Evolutionary conservation across 2,329 filamentous ascomycete species (phyloP), one percentile per base, ranked within the genome.

Genomic region (Xylaria hypoxylon): DNA sequence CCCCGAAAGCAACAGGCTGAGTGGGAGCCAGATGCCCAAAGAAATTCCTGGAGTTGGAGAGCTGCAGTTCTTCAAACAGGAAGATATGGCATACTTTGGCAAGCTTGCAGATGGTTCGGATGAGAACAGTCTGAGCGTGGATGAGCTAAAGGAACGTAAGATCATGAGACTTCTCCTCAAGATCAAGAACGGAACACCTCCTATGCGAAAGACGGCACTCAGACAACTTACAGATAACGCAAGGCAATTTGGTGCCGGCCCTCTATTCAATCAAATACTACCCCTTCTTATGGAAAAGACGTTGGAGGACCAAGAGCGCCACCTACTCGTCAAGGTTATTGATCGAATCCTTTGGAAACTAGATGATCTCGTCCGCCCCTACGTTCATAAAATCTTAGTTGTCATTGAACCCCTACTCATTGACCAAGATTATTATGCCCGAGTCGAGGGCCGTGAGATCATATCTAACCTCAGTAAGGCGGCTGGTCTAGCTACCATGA

Each of bases 401-500:
- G 96, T 99, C 77, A 99, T 99, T 74, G 96, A 99, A 80, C 96
- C 96, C n/a, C 85, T 99, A 56, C 91, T 99, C 71, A 99, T 99
- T 76, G 96, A 99, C 77, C 96, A 99, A 82, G 96, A 99, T 81
- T 99, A 99, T 82, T 99, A 99, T 79, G 96, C 96, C 47, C 91
- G 96, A 78, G 96, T 99, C 5, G 96, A 99, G 80, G 96, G 96
- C 80, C 93, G 96, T 73, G 96, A 99, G 79, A 99, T 99, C 74
- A 99, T 99, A 74, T 98, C 95, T 62, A 99, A 99, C 78, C 88
- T 99, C 56, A 92, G 92, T 77, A 99, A 99, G 80, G 96, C 96
- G 26, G 96, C 96, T 68, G 96, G 96, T 77, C 87, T 99, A 61
- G 96, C 96, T 19, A 96, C 96, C 73, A 99, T 99, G 96, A 99